These are phyloP conservation scores for Peronosclerospora sorghi DNA, from an alignment of 352 stramenopile species.

Conservation along the genomic window DNA sequence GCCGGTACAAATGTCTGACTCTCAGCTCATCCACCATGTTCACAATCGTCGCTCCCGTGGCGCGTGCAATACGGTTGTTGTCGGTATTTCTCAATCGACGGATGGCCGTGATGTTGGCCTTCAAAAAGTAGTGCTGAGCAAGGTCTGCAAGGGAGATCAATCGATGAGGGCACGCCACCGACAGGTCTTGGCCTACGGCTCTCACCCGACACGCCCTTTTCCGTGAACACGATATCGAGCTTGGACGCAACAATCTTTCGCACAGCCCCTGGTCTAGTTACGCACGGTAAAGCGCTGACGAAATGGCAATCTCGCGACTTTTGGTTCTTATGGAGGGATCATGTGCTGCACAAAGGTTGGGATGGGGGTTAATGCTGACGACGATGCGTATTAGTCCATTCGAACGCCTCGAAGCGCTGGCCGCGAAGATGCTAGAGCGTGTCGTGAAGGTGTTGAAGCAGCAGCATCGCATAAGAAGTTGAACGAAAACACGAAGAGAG, in stretches of 20 bases:
- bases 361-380: constrained; percentile 51
- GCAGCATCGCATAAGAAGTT: constrained; percentile 17
- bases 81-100: no score
- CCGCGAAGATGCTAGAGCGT: constrained; percentile 47
- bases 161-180: no score
- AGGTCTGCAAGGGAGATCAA: no score
- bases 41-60: no score
- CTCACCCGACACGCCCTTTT: no score
- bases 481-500: constrained; percentile 19
- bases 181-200: no score
- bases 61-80: no score
- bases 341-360: constrained; percentile 25
- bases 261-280: constrained; percentile 45
- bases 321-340: constrained; percentile 39
- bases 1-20: no score
- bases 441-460: constrained; percentile 63
- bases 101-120: no score
- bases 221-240: no score
- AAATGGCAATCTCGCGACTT: constrained; percentile 63
- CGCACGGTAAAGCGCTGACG: constrained; percentile 57
- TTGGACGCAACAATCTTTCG: constrained; percentile 48
- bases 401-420: constrained; percentile 42
- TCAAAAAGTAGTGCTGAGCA: no score
- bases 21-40: no score
- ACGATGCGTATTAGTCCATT: constrained; percentile 45